phyloP scores from a whole-genome alignment of 257 asterid genomes.

The Solanum raphanifolium region DNA sequence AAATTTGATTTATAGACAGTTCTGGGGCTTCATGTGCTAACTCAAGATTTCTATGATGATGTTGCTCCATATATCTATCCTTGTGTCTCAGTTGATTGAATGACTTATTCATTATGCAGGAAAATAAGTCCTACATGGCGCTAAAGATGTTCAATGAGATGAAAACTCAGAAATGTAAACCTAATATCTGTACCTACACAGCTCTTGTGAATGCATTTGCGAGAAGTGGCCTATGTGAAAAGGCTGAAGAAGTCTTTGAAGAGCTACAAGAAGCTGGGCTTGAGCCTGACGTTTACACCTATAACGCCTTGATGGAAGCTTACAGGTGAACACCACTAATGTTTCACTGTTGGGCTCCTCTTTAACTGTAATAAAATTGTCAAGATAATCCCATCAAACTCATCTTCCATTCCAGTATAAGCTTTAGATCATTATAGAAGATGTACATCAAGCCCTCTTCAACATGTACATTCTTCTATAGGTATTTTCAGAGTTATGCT shows the following conservation, averaged over 20 bases:
- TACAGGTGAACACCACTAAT: conserved; percentile 39
- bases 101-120: conserved; percentile 24
- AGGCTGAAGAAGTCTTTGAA: conserved; percentile 79
- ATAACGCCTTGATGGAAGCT: conserved; percentile 89
- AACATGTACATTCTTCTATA: not conserved
- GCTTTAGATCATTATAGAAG: not conserved
- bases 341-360: not conserved
- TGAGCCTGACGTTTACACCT: conserved; percentile 83
- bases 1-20: not conserved
- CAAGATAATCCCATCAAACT: not conserved
- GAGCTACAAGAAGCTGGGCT: conserved; percentile 71
- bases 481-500: not conserved
- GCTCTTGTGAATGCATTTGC: conserved; percentile 79
- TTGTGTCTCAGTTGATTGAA: not conserved
- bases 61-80: not conserved
- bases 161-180: conserved; percentile 54
- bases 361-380: not conserved
- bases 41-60: not conserved
- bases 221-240: conserved; percentile 74
- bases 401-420: not conserved
- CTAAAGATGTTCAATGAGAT: conserved; percentile 68
- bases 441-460: not conserved
- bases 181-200: conserved; percentile 80
- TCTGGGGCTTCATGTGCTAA: not conserved
- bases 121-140: conserved; percentile 68